Conservation (phyloP, 352 stramenopile species). For the Pythium coloratum region DNA sequence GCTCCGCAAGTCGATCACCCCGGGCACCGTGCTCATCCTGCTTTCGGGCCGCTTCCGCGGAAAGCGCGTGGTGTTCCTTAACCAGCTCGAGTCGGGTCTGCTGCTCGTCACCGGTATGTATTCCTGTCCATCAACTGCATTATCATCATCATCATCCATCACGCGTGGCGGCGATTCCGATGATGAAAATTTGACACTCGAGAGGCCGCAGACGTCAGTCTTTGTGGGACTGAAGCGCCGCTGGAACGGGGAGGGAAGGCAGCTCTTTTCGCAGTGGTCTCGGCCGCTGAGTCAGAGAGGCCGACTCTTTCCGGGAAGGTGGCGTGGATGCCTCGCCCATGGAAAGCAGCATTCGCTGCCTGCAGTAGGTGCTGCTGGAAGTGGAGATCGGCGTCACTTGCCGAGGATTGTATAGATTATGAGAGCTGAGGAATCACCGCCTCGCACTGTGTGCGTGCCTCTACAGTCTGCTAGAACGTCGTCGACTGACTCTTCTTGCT, state of each 20-base stretch:
- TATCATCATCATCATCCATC: background rate
- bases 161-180: conserved; percentile 23
- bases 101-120: conserved; percentile 90
- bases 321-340: conserved; percentile 10
- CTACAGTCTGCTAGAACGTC: background rate
- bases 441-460: background rate
- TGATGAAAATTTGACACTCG: conserved; percentile 35
- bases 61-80: conserved; percentile 99
- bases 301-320: conserved; percentile 8
- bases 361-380: background rate
- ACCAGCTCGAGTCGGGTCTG: conserved; percentile 94
- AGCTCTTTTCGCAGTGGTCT: conserved; percentile 13
- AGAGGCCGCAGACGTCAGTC: conserved; percentile 26
- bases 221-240: conserved; percentile 11
- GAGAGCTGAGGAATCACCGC: conserved; percentile 52
- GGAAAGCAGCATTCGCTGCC: background rate
- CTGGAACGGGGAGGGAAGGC: conserved; percentile 1
- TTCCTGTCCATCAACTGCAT: background rate
- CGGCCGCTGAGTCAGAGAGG: background rate
- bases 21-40: conserved; percentile 98
- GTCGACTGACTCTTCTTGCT: background rate
- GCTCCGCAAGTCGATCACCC: conserved; percentile 95
- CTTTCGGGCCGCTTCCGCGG: conserved; percentile 97
- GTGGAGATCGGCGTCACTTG: conserved; percentile 19
- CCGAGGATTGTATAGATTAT: conserved; percentile 48